phyloP scores from a whole-genome alignment of 495 filamentous ascomycete genomes.

The Trichocladium uniseriatum region DNA sequence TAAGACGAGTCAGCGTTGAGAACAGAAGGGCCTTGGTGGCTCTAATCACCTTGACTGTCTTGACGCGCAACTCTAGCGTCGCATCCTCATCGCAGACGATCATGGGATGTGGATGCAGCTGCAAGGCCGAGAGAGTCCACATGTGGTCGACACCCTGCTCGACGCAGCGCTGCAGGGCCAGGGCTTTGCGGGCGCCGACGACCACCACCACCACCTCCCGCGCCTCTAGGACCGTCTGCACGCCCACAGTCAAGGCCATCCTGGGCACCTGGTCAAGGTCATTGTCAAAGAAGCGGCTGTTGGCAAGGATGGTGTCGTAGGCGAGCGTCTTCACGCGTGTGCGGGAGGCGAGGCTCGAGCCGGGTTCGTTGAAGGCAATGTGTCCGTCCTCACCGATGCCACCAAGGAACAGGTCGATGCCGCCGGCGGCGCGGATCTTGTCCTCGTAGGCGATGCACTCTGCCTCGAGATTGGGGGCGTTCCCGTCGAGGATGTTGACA shows the following conservation, averaged over 20 bases:
- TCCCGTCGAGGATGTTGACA: slow-evolving; percentile 80
- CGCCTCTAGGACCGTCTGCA: slow-evolving; percentile 77
- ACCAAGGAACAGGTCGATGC: slow-evolving; percentile 78
- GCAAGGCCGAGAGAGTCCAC: slow-evolving; percentile 77
- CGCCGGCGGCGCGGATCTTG: slow-evolving; percentile 63
- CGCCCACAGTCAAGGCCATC: slow-evolving; percentile 78
- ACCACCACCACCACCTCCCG: slow-evolving; percentile 76
- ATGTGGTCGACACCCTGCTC: slow-evolving; percentile 81
- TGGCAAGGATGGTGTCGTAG: slow-evolving; percentile 79
- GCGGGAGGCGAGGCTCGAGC: slow-evolving; percentile 65
- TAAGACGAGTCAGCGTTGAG: slow-evolving; percentile 15
- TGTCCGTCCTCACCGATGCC: slow-evolving; percentile 82
- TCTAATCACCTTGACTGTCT: slow-evolving; percentile 62
- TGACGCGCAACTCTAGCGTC: slow-evolving; percentile 72
- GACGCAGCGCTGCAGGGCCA: slow-evolving; percentile 72
- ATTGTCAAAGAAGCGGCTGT: slow-evolving; percentile 72
- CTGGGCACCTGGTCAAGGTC: slow-evolving; percentile 65
- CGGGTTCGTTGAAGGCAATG: slow-evolving; percentile 86
- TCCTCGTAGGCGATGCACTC: slow-evolving; percentile 74
- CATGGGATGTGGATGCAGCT: slow-evolving; percentile 70
- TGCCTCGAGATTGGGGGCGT: slow-evolving; percentile 62
- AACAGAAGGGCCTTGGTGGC: background rate
- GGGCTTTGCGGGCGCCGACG: slow-evolving; percentile 68
- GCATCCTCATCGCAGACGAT: slow-evolving; percentile 81
- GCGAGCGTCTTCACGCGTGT: slow-evolving; percentile 81